Conservation (phyloP, 2,329 filamentous ascomycete genomes). For the Orbilia brochopaga region DNA sequence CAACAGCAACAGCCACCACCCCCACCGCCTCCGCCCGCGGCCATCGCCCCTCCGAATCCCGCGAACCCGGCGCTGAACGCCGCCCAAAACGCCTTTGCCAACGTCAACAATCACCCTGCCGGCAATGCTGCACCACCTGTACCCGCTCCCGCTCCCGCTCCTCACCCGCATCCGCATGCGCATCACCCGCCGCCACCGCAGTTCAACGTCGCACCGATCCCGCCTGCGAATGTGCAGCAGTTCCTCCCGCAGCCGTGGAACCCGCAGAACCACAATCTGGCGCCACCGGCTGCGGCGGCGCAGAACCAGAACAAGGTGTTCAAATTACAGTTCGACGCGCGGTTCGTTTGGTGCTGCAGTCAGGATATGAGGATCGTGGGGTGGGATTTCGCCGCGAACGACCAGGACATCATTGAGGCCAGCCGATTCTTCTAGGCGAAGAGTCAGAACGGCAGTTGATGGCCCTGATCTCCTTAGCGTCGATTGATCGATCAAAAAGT, state of each 20-base stretch:
- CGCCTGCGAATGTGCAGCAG: conserved; percentile 48
- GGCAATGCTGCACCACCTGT: conserved; percentile 2
- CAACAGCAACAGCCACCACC: conserved; percentile 32
- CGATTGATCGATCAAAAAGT: conserved; percentile 1
- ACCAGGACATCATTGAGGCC: conserved; percentile 78
- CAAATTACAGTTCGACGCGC: conserved; percentile 94
- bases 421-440: conserved; percentile 72
- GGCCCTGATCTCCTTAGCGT: conserved; percentile 3
- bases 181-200: conserved; percentile 27
- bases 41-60: conserved; percentile 52
- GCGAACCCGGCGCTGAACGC: conserved; percentile 41
- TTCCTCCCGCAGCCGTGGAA: conserved; percentile 54
- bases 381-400: conserved; percentile 94
- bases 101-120: conserved; percentile 25
- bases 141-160: conserved; percentile 7
- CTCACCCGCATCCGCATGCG: background rate
- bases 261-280: conserved; percentile 47
- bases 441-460: conserved; percentile 18
- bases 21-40: conserved; percentile 21
- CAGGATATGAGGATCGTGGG: conserved; percentile 91
- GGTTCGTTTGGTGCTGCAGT: conserved; percentile 91
- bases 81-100: conserved; percentile 34
- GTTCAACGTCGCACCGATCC: conserved; percentile 42
- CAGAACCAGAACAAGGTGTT: conserved; percentile 71
- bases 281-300: conserved; percentile 15